Conservation (phyloP, 2,329 filamentous ascomycete species). For the Paecilomyces dactylethromorphus region DNA sequence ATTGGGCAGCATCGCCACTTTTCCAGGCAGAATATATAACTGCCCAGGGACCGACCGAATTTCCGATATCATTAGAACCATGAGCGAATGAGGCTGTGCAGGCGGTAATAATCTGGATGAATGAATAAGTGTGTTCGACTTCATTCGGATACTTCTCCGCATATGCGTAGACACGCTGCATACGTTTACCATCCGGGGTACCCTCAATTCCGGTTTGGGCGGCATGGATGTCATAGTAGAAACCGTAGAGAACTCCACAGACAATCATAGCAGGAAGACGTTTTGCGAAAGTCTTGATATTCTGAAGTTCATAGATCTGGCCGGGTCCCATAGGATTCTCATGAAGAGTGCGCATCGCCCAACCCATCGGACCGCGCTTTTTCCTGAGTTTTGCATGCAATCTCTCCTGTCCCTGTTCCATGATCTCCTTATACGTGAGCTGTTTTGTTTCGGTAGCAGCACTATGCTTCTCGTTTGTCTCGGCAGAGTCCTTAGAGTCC, state of each 20-base stretch:
- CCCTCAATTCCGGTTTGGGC: constrained; percentile 64
- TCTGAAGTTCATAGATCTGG: constrained; percentile 66
- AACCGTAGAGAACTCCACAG: constrained; percentile 61
- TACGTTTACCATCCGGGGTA: constrained; percentile 61
- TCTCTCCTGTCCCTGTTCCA: constrained; percentile 49
- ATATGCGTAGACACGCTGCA: constrained; percentile 60
- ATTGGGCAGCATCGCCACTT: constrained; percentile 53
- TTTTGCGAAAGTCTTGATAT: constrained; percentile 57
- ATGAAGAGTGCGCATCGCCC: constrained; percentile 73
- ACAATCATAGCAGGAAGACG: constrained; percentile 64
- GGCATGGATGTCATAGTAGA: constrained; percentile 76
- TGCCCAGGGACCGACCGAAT: constrained; percentile 64
- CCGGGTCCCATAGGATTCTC: constrained; percentile 67
- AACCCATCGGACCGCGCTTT: constrained; percentile 63
- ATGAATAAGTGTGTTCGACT: constrained; percentile 56
- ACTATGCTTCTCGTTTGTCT: constrained; percentile 31
- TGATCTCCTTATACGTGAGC: constrained; percentile 56
- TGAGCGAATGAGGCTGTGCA: constrained; percentile 51
- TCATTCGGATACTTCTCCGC: constrained; percentile 64
- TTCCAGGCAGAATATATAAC: constrained; percentile 63
- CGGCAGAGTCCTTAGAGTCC: constrained; percentile 16
- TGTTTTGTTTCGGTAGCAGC: constrained; percentile 45
- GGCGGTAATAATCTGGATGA: constrained; percentile 49
- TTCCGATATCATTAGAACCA: constrained; percentile 71
- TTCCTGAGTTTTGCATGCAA: constrained; percentile 59